Conservation (phyloP, 1,284 basidiomycete genomes). For the Coriolopsis trogii region DNA sequence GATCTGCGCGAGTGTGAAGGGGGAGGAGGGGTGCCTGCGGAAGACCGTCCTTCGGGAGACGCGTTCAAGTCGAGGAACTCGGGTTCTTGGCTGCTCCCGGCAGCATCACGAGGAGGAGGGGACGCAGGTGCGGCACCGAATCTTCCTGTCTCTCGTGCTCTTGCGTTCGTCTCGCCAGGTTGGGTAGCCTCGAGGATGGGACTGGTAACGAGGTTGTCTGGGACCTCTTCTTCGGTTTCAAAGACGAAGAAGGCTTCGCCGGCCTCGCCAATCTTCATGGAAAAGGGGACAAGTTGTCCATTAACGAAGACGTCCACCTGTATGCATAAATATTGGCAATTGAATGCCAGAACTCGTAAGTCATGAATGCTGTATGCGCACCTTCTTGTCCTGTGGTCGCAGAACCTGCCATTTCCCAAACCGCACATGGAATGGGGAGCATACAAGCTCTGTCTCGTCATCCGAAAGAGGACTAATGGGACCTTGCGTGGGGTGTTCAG, state of each 20-base stretch:
- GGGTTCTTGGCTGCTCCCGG: slow-evolving; percentile 48
- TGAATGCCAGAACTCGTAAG: background rate
- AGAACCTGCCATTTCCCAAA: slow-evolving; percentile 99
- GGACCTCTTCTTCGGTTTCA: slow-evolving; percentile 94
- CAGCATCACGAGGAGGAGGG: slow-evolving; percentile 35
- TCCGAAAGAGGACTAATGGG: slow-evolving; percentile 39
- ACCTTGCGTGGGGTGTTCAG: slow-evolving; percentile 13
- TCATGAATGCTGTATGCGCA: slow-evolving; percentile 39
- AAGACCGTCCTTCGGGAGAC: slow-evolving; percentile 12
- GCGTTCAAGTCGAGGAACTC: slow-evolving; percentile 70
- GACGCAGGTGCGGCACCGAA: slow-evolving; percentile 38
- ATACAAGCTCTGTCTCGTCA: slow-evolving; percentile 76
- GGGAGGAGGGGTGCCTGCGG: background rate
- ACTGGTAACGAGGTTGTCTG: slow-evolving; percentile 92
- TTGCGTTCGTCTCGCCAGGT: slow-evolving; percentile 40
- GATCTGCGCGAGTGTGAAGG: background rate
- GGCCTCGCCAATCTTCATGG: slow-evolving; percentile 98
- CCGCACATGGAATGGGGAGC: slow-evolving; percentile 96
- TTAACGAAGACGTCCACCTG: slow-evolving; percentile 87
- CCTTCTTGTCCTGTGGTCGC: slow-evolving; percentile 93
- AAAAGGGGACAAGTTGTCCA: slow-evolving; percentile 83
- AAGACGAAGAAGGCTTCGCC: slow-evolving; percentile 99
- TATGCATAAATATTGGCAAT: background rate
- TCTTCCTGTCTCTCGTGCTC: slow-evolving; percentile 35
- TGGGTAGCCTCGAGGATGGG: slow-evolving; percentile 78